phyloP scores from a whole-genome alignment of 768 basidiomycete genomes.

The Psilocybe tampanensis region DNA sequence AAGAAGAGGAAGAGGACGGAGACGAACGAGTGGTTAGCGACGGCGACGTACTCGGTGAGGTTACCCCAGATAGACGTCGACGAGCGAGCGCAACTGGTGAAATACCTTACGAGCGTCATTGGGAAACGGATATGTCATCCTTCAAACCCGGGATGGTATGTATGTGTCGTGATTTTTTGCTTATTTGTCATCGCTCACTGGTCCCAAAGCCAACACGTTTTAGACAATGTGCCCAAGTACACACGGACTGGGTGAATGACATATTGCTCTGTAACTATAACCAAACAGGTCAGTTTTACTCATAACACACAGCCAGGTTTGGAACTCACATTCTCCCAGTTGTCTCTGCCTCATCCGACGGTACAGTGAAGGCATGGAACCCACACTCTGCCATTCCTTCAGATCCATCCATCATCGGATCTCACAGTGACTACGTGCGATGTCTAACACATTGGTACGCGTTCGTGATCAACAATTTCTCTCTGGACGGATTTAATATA shows the following conservation, averaged over 20 bases:
- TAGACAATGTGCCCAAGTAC: constrained; percentile 86
- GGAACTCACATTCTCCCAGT: constrained; percentile 44
- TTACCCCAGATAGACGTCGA: constrained; percentile 40
- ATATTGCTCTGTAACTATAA: constrained; percentile 89
- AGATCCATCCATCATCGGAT: constrained; percentile 71
- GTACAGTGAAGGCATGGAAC: constrained; percentile 91
- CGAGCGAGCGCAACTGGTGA: constrained; percentile 37
- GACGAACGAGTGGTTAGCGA: constrained; percentile 62
- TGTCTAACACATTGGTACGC: constrained; percentile 74
- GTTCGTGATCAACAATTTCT: not conserved
- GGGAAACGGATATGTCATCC: constrained; percentile 72
- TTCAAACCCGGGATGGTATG: constrained; percentile 54
- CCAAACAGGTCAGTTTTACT: constrained; percentile 65
- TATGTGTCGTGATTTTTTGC: constrained; percentile 6
- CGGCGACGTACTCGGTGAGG: constrained; percentile 79
- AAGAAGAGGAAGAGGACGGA: constrained; percentile 66
- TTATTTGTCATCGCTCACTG: constrained; percentile 1
- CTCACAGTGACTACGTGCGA: constrained; percentile 85
- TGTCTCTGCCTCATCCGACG: constrained; percentile 94
- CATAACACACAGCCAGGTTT: not conserved
- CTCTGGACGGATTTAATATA: constrained; percentile 12
- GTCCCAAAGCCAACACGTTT: constrained; percentile 45
- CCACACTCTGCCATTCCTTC: constrained; percentile 67
- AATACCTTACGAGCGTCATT: constrained; percentile 69
- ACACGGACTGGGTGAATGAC: constrained; percentile 97